Percentiles rank a stretch among this genome's conserved stretches.
phyloP scores from a whole-genome alignment of 1,139 yeast species.

The Candida sp. region DNA sequence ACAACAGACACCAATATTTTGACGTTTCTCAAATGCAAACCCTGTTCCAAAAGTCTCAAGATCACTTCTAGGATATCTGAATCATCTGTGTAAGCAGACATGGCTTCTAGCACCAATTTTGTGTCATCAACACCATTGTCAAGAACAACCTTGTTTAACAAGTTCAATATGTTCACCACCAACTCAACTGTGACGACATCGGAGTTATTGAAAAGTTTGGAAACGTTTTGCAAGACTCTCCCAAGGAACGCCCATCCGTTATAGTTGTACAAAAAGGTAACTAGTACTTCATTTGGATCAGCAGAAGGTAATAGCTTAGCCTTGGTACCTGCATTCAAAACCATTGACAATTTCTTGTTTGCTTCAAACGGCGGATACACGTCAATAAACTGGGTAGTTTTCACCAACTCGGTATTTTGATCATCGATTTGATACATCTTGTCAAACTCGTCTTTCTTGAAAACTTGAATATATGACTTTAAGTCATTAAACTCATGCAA shows the following conservation, averaged over 20 bases:
- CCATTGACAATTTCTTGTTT: slow-evolving; percentile 46
- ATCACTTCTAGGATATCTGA: slow-evolving; percentile 73
- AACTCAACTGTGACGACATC: slow-evolving; percentile 40
- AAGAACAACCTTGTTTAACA: slow-evolving; percentile 53
- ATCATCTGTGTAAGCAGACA: slow-evolving; percentile 64
- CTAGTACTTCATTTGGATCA: slow-evolving; percentile 49
- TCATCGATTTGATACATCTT: slow-evolving; percentile 51
- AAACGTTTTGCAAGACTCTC: slow-evolving; percentile 68
- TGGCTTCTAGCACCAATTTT: slow-evolving; percentile 53
- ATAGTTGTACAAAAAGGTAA: slow-evolving; percentile 72
- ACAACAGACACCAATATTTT: slow-evolving; percentile 51
- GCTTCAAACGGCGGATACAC: slow-evolving; percentile 55
- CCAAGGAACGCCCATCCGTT: slow-evolving; percentile 93
- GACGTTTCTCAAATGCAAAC: slow-evolving; percentile 59
- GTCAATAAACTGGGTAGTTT: slow-evolving; percentile 42
- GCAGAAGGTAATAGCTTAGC: slow-evolving; percentile 69
- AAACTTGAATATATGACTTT: slow-evolving; percentile 59
- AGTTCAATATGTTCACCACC: slow-evolving; percentile 52
- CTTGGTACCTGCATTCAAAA: slow-evolving; percentile 57
- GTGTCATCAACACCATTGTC: slow-evolving; percentile 45
- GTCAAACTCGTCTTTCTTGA: slow-evolving; percentile 40
- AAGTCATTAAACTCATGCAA: slow-evolving; percentile 62
- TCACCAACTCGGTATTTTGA: slow-evolving; percentile 55
- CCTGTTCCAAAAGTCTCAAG: slow-evolving; percentile 69
- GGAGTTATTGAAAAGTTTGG: slow-evolving; percentile 39